Conservation (phyloP, 2,329 filamentous ascomycete species). For the Neoarthrinium moseri region DNA sequence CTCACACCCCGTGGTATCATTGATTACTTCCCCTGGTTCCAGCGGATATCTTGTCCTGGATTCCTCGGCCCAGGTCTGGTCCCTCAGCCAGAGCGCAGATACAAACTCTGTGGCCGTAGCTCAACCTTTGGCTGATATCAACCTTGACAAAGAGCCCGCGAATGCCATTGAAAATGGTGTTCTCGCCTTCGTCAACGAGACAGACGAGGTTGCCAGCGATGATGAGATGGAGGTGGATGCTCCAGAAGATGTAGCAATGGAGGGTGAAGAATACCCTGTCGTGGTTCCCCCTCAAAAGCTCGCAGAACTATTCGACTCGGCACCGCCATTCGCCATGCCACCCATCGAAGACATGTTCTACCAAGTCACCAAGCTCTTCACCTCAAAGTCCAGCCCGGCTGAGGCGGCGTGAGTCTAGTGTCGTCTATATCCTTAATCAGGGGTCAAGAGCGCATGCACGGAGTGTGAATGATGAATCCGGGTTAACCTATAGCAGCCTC, state of each 20-base stretch:
- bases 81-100: slow-evolving; percentile 57
- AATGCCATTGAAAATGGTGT: slow-evolving; percentile 25
- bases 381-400: slow-evolving; percentile 47
- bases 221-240: slow-evolving; percentile 46
- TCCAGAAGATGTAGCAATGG: slow-evolving; percentile 41
- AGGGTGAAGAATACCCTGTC: slow-evolving; percentile 52
- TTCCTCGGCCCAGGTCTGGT: slow-evolving; percentile 70
- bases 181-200: slow-evolving; percentile 33
- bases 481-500: too few relatives aligned
- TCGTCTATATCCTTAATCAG: too few relatives aligned
- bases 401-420: too few relatives aligned
- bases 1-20: slow-evolving; percentile 59
- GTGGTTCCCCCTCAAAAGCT: slow-evolving; percentile 69
- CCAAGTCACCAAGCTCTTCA: slow-evolving; percentile 65
- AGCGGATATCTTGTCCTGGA: slow-evolving; percentile 77
- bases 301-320: slow-evolving; percentile 67
- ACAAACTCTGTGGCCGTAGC: slow-evolving; percentile 50
- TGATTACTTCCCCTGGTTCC: slow-evolving; percentile 62
- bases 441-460: too few relatives aligned
- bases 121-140: slow-evolving; percentile 54
- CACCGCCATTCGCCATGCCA: slow-evolving; percentile 67
- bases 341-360: slow-evolving; percentile 76
- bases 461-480: too few relatives aligned
- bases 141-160: slow-evolving; percentile 36
- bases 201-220: slow-evolving; percentile 37